These are phyloP conservation scores for Saccharomyces pastorianus DNA, from an alignment of 1,139 yeast species.

Conservation along the genomic window DNA sequence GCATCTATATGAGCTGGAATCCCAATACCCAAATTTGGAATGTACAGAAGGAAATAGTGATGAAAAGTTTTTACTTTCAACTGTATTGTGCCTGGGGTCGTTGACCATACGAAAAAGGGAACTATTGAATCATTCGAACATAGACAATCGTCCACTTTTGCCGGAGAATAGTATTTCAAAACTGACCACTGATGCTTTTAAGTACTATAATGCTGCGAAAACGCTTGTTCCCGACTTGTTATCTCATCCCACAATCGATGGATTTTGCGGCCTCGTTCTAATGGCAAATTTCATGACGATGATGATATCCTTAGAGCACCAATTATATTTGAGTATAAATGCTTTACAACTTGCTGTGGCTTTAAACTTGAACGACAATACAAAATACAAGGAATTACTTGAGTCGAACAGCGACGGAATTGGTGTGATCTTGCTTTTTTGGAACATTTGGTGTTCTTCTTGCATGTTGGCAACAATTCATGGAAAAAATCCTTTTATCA, in stretches of 20 bases:
- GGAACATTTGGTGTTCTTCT: constrained; percentile 8
- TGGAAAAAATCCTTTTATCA: constrained; percentile 5
- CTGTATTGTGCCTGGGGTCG: constrained; percentile 7
- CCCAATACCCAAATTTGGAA: constrained; percentile 1
- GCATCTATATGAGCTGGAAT: not conserved
- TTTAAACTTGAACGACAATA: not conserved
- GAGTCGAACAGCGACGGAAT: not conserved
- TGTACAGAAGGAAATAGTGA: constrained; percentile 1
- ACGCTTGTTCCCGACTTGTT: not conserved
- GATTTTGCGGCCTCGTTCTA: constrained; percentile 6
- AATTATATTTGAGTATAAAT: constrained; percentile 4
- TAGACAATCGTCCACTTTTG: not conserved
- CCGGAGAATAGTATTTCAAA: not conserved
- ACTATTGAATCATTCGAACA: not conserved
- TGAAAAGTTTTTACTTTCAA: constrained; percentile 5
- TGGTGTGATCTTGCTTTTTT: constrained; percentile 4
- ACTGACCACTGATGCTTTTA: not conserved
- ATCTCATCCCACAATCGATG: constrained; percentile 2
- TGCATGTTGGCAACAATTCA: constrained; percentile 6
- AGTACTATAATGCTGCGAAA: not conserved
- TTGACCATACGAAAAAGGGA: constrained; percentile 6
- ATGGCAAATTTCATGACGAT: constrained; percentile 7
- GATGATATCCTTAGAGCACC: constrained; percentile 6
- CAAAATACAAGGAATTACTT: not conserved
- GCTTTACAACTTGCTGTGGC: constrained; percentile 6